Evolutionary conservation across 163 green algal genomes (phyloP).

Genomic region (Scenedesmus sp.): DNA sequence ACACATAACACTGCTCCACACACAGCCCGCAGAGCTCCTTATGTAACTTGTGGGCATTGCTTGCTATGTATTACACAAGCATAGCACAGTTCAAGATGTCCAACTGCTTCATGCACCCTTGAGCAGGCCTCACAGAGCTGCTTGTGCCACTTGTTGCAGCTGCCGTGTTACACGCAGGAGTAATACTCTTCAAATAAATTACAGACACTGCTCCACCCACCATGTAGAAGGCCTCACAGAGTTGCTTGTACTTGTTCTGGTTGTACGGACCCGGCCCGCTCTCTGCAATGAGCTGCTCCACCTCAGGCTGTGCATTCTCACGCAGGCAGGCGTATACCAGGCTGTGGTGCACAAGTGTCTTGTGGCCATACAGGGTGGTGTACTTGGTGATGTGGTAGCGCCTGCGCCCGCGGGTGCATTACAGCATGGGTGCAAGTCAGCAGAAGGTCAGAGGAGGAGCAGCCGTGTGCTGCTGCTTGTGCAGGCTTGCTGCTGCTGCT

Average conservation of each 20-base stretch:
- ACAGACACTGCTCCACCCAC: no score
- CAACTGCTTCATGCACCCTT: no score
- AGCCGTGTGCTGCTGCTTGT: not conserved
- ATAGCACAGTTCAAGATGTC: no score
- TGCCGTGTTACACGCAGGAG: no score
- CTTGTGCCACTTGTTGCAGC: no score
- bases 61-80: no score
- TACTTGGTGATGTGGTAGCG: constrained; percentile 18
- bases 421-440: no score
- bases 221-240: constrained; percentile 41
- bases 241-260: not conserved
- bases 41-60: no score
- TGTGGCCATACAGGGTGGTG: constrained; percentile 30
- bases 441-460: not conserved
- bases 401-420: not conserved
- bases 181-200: no score
- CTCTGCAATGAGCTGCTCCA: not conserved
- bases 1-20: no score
- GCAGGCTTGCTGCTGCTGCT: not conserved
- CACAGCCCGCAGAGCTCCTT: no score
- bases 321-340: constrained; percentile 24
- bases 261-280: constrained; percentile 28
- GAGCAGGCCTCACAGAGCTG: not conserved
- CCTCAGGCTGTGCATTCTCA: not conserved
- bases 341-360: constrained; percentile 27